Evolutionary conservation across 495 filamentous ascomycete species (phyloP), one percentile per base, ranked within the genome.

Genomic region (Penicillium daleae): DNA sequence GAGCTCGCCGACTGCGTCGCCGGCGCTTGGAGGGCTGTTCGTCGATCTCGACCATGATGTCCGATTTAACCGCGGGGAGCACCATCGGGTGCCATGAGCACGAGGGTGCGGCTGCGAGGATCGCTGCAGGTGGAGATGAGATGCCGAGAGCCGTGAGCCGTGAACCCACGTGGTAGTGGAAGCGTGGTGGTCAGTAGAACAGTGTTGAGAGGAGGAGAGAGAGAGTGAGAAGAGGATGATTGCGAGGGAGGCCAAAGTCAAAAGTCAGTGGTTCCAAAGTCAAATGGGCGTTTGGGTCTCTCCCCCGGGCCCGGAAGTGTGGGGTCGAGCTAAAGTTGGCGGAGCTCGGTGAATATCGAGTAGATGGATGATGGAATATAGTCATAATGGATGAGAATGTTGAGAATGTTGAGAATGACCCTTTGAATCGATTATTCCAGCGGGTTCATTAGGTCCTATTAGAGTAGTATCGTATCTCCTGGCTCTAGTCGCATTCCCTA

Each of bases 1-100:
- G 80, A 31, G 90, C 90, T 74, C 96, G 97, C 62, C 94, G 89
- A 40, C 60, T 71, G 57, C 72, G 72, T 58, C 66, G 65, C 12
- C 70, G 70, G 31, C 70, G 69, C 68, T 73, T 73, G 59, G 66
- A 66, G 54, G 68, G 66, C 53, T 71, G 68, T 57, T 67, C 65
- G 26, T 73, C 70, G 21, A 62, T 46, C 46, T 71, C 63, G 26
- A 66, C 60, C 67, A 77, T 72, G 57, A 63, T 55, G 52, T 63
- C 63, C 63, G 56, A 13, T 33, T 65, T 65, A 61, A 64, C 26
- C 6, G 51, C 32, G 40, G 61, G 31, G 32, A 48, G 44, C 67
- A 65, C 67, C 67, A 66, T 72, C 60, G 64, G 59, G 60, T 66
- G 67, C 68, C 68, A 71, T 71, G 56, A 39, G 60, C 37, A 61